Percentiles rank a stretch among this genome's conserved stretches.
These are phyloP conservation scores for Ophiostoma sp. DNA, from an alignment of 2,329 filamentous ascomycete species.

Conservation along the genomic window DNA sequence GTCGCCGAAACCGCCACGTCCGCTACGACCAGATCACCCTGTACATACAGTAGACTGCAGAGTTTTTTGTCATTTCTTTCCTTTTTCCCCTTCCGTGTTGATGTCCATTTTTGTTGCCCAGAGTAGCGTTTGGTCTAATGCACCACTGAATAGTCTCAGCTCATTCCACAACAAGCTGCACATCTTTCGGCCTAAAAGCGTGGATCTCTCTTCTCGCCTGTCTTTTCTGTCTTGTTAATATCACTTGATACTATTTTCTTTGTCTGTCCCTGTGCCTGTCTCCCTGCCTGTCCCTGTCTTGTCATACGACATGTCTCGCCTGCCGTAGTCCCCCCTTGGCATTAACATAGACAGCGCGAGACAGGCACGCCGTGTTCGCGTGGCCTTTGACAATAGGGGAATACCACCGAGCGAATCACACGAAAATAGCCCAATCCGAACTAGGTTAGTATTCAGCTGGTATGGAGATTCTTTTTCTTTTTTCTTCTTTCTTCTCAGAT, in stretches of 20 bases:
- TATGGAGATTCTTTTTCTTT: background rate
- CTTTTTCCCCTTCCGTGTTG: background rate
- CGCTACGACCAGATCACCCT: background rate
- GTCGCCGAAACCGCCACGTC: background rate
- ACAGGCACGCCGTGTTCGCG: background rate
- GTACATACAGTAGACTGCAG: background rate
- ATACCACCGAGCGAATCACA: no score
- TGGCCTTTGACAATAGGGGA: background rate
- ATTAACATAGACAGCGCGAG: background rate
- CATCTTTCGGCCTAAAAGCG: background rate
- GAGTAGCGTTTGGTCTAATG: background rate
- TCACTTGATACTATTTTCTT: background rate
- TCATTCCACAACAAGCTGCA: constrained; percentile 10
- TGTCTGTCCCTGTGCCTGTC: background rate
- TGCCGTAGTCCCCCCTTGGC: background rate
- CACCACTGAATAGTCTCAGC: background rate
- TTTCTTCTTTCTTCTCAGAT: no score
- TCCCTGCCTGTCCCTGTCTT: background rate
- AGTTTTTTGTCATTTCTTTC: background rate
- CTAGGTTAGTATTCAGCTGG: background rate
- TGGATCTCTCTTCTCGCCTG: background rate
- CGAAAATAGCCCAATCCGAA: background rate
- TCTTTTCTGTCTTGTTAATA: no score
- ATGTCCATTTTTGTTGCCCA: background rate
- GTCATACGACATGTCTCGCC: background rate